Percentiles rank a stretch among this genome's conserved stretches.
Evolutionary conservation across 208 protist genomes (phyloP).

Genomic region (Blastocrithidia nonstop): DNA sequence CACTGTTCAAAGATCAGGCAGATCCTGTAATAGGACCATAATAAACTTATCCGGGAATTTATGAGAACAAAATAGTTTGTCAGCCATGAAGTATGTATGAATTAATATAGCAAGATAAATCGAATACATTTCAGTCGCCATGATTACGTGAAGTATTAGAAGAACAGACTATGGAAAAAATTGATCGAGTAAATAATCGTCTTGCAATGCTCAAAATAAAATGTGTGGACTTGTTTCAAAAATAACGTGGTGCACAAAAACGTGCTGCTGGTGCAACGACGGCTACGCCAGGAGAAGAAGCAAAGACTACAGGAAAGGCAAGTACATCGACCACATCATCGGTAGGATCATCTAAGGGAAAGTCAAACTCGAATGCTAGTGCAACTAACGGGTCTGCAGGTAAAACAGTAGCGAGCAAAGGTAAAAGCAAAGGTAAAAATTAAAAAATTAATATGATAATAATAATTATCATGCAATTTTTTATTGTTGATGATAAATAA

Average conservation of each 20-base stretch:
- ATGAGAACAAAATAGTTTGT: slow-evolving; percentile 79
- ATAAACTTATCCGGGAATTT: slow-evolving; percentile 86
- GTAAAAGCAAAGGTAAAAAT: too few species aligned
- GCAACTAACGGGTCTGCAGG: too few species aligned
- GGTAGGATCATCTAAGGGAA: too few species aligned
- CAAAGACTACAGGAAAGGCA: too few species aligned
- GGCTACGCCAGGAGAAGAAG: slow-evolving; percentile 3
- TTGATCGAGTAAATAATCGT: slow-evolving; percentile 51
- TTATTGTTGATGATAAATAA: too few species aligned
- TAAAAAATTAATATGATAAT: too few species aligned
- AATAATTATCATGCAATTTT: too few species aligned
- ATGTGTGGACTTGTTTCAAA: slow-evolving; percentile 73
- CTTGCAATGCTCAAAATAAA: slow-evolving; percentile 73
- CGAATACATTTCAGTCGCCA: slow-evolving; percentile 53
- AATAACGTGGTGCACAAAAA: slow-evolving; percentile 63
- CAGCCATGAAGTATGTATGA: slow-evolving; percentile 75
- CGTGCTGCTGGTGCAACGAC: slow-evolving; percentile 15
- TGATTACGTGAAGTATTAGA: slow-evolving; percentile 74
- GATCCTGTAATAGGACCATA: slow-evolving; percentile 82
- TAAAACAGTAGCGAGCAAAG: too few species aligned
- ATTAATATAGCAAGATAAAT: slow-evolving; percentile 61
- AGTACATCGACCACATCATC: too few species aligned
- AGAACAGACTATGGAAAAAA: slow-evolving; percentile 62
- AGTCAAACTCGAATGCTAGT: too few species aligned
- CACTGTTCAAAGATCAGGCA: slow-evolving; percentile 80